Evolutionary conservation across 2,329 filamentous ascomycete genomes (phyloP).

Genomic region (Cercospora citrullina): DNA sequence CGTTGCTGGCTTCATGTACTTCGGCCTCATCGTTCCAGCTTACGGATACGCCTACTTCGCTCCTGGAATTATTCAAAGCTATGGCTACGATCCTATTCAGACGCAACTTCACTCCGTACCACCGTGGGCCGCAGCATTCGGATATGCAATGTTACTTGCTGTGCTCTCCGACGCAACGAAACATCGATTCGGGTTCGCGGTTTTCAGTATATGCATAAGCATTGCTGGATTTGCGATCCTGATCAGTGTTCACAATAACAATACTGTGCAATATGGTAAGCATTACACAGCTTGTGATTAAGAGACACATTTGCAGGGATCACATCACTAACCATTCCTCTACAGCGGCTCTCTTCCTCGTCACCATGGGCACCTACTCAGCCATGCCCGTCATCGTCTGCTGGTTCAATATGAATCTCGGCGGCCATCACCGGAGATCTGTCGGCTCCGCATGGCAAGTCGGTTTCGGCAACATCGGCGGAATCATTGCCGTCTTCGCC

Average conservation of each 20-base stretch:
- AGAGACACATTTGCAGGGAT: neutral
- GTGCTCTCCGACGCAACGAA: conserved; percentile 67
- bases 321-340: neutral
- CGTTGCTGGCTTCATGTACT: conserved; percentile 55
- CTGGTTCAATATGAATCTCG: conserved; percentile 84
- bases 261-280: conserved; percentile 69
- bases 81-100: conserved; percentile 55
- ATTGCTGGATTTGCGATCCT: conserved; percentile 77
- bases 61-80: conserved; percentile 48
- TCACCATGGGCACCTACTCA: conserved; percentile 25
- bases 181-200: conserved; percentile 73
- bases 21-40: conserved; percentile 48
- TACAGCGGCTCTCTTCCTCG: conserved; percentile 18
- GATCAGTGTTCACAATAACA: conserved; percentile 68
- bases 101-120: conserved; percentile 58
- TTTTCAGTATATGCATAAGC: conserved; percentile 66
- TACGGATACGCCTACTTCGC: conserved; percentile 41
- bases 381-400: conserved; percentile 76
- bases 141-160: conserved; percentile 73
- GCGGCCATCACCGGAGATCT: conserved; percentile 61
- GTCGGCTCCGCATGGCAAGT: conserved; percentile 55
- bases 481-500: conserved; percentile 54
- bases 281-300: conserved; percentile 25
- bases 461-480: conserved; percentile 54
- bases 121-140: conserved; percentile 72